Conservation (phyloP, 768 basidiomycete genomes). For the Termitomyces sp. region DNA sequence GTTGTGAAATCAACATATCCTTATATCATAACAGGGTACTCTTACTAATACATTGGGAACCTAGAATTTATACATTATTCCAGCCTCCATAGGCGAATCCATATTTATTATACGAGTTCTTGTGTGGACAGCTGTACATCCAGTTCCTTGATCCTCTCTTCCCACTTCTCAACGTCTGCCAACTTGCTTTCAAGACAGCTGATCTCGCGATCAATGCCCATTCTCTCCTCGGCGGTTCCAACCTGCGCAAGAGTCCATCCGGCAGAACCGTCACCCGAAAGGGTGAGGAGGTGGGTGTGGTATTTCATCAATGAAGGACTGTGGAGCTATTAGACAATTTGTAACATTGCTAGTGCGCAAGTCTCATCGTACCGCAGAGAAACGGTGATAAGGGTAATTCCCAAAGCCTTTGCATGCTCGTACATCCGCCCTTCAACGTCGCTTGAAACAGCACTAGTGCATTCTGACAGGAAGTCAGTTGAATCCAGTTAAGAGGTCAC, state of each 20-base stretch:
- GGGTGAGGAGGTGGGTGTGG: conserved; percentile 81
- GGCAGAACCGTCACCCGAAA: conserved; percentile 68
- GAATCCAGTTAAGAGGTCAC: conserved; percentile 3
- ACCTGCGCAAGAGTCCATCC: conserved; percentile 70
- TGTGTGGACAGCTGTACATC: conserved; percentile 50
- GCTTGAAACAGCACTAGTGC: conserved; percentile 92
- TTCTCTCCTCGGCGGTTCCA: conserved; percentile 68
- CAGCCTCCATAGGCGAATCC: neutral
- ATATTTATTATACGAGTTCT: conserved; percentile 22
- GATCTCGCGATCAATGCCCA: conserved; percentile 78
- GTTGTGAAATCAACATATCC: conserved; percentile 18
- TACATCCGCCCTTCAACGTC: conserved; percentile 98
- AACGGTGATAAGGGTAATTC: conserved; percentile 91
- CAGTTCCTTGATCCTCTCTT: conserved; percentile 61
- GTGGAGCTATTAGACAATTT: neutral
- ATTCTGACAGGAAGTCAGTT: conserved; percentile 47
- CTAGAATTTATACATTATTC: neutral
- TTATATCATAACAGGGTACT: neutral
- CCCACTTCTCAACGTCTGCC: conserved; percentile 71
- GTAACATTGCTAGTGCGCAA: neutral
- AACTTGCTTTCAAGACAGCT: conserved; percentile 59
- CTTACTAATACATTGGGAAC: neutral
- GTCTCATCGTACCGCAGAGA: conserved; percentile 63
- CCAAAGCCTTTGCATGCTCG: conserved; percentile 83
- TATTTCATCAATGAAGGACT: conserved; percentile 87